These are phyloP conservation scores for Naegleria lovaniensis DNA, from an alignment of 208 protist genomes.

Conservation along the genomic window DNA sequence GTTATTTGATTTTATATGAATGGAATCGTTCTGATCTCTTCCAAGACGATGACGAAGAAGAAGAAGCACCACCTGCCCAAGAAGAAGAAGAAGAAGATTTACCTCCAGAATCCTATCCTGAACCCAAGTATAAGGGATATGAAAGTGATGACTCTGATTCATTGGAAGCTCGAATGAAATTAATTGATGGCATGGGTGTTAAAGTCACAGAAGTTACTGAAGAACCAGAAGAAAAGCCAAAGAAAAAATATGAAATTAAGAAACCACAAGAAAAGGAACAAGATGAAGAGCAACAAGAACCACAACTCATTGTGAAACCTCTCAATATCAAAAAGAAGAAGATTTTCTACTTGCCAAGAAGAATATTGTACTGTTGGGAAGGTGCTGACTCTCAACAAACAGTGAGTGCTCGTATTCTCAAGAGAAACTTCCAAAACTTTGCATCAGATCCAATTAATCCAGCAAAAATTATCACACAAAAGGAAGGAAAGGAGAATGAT, in stretches of 20 bases:
- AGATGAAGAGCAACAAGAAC: background rate
- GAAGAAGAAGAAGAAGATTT: slow-evolving; percentile 1
- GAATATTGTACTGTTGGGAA: slow-evolving; percentile 23
- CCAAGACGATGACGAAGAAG: background rate
- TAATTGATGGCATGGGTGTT: slow-evolving; percentile 3
- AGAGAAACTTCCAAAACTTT: background rate
- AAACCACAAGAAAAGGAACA: background rate
- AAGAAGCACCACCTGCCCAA: background rate
- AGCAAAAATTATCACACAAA: background rate
- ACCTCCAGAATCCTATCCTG: background rate
- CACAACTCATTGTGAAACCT: background rate
- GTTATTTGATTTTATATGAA: slow-evolving; percentile 22
- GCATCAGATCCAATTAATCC: slow-evolving; percentile 17
- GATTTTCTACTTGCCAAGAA: background rate
- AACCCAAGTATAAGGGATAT: background rate
- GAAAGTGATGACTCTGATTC: slow-evolving; percentile 2
- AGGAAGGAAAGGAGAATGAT: slow-evolving; percentile 5
- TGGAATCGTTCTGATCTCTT: background rate
- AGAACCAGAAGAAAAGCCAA: background rate
- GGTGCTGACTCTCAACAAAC: background rate
- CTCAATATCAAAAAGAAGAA: background rate
- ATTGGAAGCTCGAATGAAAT: background rate
- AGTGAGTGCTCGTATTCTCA: background rate
- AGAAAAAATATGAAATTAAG: background rate
- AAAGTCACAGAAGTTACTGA: background rate